Percentiles rank a stretch among this genome's conserved stretches.
These are phyloP conservation scores for Colletotrichum neosansevieriae DNA, from an alignment of 2,329 filamentous ascomycete genomes.

Conservation along the genomic window DNA sequence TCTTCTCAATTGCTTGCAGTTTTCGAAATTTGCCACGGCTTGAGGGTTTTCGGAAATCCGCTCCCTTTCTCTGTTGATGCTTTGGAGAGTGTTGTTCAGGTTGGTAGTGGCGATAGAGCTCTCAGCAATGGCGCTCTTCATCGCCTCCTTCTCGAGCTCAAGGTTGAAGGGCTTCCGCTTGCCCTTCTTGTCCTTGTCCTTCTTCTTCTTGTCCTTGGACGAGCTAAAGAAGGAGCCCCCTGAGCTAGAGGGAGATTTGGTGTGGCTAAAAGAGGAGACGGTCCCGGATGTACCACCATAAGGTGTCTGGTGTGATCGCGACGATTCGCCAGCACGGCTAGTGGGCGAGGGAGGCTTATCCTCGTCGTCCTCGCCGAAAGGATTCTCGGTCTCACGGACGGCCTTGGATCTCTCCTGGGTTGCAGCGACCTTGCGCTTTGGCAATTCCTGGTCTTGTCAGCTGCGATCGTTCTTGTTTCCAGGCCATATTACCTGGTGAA, in stretches of 20 bases:
- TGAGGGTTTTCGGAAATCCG: slow-evolving; percentile 86
- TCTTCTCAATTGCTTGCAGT: slow-evolving; percentile 85
- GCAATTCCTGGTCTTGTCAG: slow-evolving; percentile 64
- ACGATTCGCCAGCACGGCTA: slow-evolving; percentile 41
- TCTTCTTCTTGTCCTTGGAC: slow-evolving; percentile 62
- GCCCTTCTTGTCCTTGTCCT: slow-evolving; percentile 65
- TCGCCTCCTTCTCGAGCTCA: slow-evolving; percentile 86
- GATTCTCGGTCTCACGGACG: slow-evolving; percentile 82
- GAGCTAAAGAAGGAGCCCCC: slow-evolving; percentile 55
- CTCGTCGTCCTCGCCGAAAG: slow-evolving; percentile 76
- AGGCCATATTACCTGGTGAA: slow-evolving; percentile 71
- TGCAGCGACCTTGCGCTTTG: slow-evolving; percentile 76
- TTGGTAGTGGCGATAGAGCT: slow-evolving; percentile 93
- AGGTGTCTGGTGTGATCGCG: slow-evolving; percentile 47
- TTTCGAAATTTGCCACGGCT: slow-evolving; percentile 83
- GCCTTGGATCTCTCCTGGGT: slow-evolving; percentile 86
- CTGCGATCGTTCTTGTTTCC: background rate
- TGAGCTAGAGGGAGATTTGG: slow-evolving; percentile 55
- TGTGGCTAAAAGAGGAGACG: slow-evolving; percentile 42
- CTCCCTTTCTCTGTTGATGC: slow-evolving; percentile 89
- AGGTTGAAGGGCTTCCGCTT: slow-evolving; percentile 80
- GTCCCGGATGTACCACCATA: slow-evolving; percentile 35
- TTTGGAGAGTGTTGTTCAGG: slow-evolving; percentile 85
- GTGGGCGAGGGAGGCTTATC: slow-evolving; percentile 54
- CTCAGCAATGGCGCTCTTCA: slow-evolving; percentile 90